A percentile compares a stretch with the other conserved stretches of the same genome.
Conservation (phyloP, 495 filamentous ascomycete species). For the Echria macrotheca region DNA sequence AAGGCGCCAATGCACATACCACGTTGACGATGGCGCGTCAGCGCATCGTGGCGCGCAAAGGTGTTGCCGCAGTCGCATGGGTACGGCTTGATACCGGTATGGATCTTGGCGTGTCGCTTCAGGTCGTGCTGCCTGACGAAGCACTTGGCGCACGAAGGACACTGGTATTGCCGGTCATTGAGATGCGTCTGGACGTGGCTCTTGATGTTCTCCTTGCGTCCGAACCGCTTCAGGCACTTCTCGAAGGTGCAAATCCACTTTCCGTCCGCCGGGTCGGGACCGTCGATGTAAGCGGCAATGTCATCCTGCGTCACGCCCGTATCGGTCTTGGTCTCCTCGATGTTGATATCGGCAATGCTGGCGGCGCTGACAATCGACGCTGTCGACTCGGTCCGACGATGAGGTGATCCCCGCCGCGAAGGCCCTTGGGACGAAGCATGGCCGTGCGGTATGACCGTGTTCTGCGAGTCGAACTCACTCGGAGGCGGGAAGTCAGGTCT, state of each 20-base stretch:
- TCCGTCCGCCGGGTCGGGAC: conserved; percentile 64
- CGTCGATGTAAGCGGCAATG: conserved; percentile 76
- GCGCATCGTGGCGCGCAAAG: conserved; percentile 89
- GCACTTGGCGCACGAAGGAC: conserved; percentile 81
- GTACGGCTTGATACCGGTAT: conserved; percentile 88
- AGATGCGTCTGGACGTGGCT: conserved; percentile 97
- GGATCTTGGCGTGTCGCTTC: conserved; percentile 94
- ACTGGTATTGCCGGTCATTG: conserved; percentile 88
- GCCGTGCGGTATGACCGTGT: conserved; percentile 11
- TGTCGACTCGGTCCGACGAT: conserved; percentile 45
- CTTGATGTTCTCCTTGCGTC: conserved; percentile 94
- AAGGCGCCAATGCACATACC: conserved; percentile 93
- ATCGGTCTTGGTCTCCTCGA: conserved; percentile 49
- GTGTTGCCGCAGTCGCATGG: conserved; percentile 84
- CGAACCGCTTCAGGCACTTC: conserved; percentile 78
- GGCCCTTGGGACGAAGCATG: conserved; percentile 6
- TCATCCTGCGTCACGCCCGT: conserved; percentile 85
- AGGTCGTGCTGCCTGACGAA: conserved; percentile 96
- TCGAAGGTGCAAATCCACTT: conserved; percentile 85
- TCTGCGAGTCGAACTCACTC: conserved; percentile 16
- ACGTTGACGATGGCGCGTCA: conserved; percentile 88
- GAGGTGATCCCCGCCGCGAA: conserved; percentile 32
- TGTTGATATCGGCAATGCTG: conserved; percentile 52
- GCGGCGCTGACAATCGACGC: conserved; percentile 45
- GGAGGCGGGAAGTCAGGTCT: conserved; percentile 29